Evolutionary conservation across 257 asterid species (phyloP), one percentile per base, ranked within the genome.

Genomic region (Euphrasia confusa): DNA sequence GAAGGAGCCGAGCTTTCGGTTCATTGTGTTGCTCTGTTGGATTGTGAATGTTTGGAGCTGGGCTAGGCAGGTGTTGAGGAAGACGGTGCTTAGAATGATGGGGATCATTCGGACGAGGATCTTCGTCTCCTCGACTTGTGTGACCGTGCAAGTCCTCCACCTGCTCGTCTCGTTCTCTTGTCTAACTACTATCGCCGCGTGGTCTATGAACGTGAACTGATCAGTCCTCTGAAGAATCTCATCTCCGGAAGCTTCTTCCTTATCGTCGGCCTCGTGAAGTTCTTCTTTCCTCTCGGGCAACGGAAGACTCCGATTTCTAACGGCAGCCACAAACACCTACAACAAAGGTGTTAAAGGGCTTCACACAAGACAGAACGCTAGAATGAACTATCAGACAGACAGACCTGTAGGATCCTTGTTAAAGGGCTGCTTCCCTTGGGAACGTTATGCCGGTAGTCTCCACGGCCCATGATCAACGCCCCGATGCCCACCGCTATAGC

Each of bases 51-150:
- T 89, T 60, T 82, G 96, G 50, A 82, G 90, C 67, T 89, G 96
- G 57, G 96, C 93, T 60, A 89, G 58, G 66, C 94, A 84, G 0
- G 95, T 86, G 80, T 89, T 89, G 94, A 84, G 82, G 82, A 89
- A 84, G 27, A 86, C 71, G 0, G 90, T 86, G 73, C 87, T 89
- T 53, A 82, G 54, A 45, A 89, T 77, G 56, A 89, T 74, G 15
- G 95, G 96, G 6, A 86, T 74, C 95, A 86, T 86, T 14, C 87
- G 79, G 18, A 83, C 14, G 0, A 88, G 67, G 71, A 80, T 86
- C 65, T 88, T 88, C n/a, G 87, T 86, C 66, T 86, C 95, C 63
- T 89, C 96, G 5, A 89, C 80, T 75, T 86, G 90, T 64, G 89
- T 82, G 39, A 84, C 79, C 0, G 89, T 84, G 64, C 89, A 84